Conservation (phyloP, 2,329 filamentous ascomycete genomes). For the Phialophora tarda region DNA sequence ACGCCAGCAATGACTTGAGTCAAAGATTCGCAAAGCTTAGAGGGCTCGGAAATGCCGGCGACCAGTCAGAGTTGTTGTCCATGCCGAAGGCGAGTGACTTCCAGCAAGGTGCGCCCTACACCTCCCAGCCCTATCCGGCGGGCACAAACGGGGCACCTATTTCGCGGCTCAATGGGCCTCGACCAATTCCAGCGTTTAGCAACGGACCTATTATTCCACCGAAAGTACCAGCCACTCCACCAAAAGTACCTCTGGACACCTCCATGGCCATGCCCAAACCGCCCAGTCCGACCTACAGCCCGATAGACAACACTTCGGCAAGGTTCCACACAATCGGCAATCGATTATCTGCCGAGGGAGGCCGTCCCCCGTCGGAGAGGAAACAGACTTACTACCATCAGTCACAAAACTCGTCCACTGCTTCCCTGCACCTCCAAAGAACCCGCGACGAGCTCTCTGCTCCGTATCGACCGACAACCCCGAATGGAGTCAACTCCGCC, state of each 20-base stretch:
- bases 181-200: constrained; percentile 47
- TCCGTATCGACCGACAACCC: constrained; percentile 52
- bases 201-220: constrained; percentile 47
- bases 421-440: constrained; percentile 46
- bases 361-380: constrained; percentile 43
- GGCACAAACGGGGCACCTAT: constrained; percentile 38
- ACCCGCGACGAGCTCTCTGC: constrained; percentile 45
- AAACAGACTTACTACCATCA: constrained; percentile 44
- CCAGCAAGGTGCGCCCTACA: constrained; percentile 22
- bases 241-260: constrained; percentile 49
- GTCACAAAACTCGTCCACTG: constrained; percentile 45
- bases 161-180: constrained; percentile 49
- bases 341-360: constrained; percentile 50
- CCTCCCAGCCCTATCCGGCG: constrained; percentile 34
- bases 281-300: constrained; percentile 57
- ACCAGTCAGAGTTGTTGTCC: constrained; percentile 20
- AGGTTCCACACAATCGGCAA: constrained; percentile 48
- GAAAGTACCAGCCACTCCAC: constrained; percentile 47
- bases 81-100: constrained; percentile 37
- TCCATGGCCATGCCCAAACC: constrained; percentile 52
- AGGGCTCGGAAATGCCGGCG: constrained; percentile 23
- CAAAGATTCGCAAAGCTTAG: constrained; percentile 40
- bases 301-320: constrained; percentile 50
- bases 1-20: constrained; percentile 36
- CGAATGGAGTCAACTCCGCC: constrained; percentile 48